These are phyloP conservation scores for Chlorella sp. DNA, from an alignment of 139 green algal genomes.

Conservation along the genomic window DNA sequence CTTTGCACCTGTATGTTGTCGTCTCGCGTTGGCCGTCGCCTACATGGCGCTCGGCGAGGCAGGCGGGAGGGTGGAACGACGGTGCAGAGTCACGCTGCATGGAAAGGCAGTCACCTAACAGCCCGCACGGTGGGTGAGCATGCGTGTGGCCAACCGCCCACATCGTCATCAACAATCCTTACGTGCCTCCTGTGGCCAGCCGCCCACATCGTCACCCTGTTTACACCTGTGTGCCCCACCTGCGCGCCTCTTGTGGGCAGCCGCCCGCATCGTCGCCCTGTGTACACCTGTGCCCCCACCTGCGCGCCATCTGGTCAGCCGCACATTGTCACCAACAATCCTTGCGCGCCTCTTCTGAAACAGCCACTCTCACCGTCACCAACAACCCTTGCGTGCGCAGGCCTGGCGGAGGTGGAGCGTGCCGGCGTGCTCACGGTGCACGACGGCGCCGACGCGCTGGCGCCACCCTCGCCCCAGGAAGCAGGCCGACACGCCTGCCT, in stretches of 20 bases:
- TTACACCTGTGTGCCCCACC: background rate
- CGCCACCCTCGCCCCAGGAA: background rate
- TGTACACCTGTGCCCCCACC: background rate
- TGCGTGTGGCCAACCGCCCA: background rate
- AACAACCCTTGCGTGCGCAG: background rate
- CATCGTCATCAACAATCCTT: too few species aligned
- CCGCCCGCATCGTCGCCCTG: background rate
- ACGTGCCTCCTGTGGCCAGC: too few species aligned
- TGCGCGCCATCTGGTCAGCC: too few species aligned
- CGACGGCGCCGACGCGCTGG: too few species aligned
- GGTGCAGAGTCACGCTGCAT: background rate
- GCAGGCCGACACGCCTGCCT: background rate
- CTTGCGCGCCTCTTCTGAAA: too few species aligned
- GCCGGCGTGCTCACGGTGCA: background rate
- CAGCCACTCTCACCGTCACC: too few species aligned
- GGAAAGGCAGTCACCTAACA: background rate
- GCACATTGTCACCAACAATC: too few species aligned
- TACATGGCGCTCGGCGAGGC: background rate
- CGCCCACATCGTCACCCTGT: too few species aligned
- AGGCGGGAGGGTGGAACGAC: background rate
- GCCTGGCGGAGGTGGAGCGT: background rate
- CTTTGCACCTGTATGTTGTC: conserved; percentile 14
- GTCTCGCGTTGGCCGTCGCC: background rate
- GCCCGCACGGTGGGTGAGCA: background rate
- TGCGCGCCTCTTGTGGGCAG: background rate